Base-by-base conservation (phyloP, 1,139 yeast genomes). In the Diutina pseudorugosa region DNA sequence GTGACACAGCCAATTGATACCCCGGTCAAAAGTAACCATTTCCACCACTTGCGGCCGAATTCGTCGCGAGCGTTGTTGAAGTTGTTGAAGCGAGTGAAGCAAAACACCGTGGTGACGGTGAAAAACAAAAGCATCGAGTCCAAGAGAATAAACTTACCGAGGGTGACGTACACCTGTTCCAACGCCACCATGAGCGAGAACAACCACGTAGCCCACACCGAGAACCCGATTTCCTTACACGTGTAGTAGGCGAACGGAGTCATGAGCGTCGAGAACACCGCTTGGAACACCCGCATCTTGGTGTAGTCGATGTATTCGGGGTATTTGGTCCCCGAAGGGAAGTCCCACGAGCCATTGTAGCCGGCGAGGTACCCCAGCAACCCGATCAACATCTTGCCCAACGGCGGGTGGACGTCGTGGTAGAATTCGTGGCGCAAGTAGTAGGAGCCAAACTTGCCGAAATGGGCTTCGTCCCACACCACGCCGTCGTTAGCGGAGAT, bases 371-470 rank as follows among this genome's bases (percentile, higher is more conserved):
- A 90, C 16, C 98, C 99, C 14, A 96, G 87, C 47, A 94, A 74
- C 1, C 97, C 99, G 58, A 91, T 91, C 57, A 94, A 77, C 96
- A 94, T 90, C 69, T 94, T 94, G 42, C 98, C 98, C 61, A 94
- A 78, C 1, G 98, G 98, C 52, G 99, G 99, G 68, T 93, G 99
- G 55, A 93, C 98, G 70, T 93, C 99, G 65, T 90, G 96, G 68
- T 91, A 91, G 66, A 90, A 91, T 62, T 90, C 95, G 64, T 88
- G 95, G 73, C 91, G 83, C 59, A 91, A 73, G 71, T 91, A 91
- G 68, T 88, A 87, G 14, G 96, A 87, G 53, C 97, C 97, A 65
- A 91, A 91, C 67, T 89, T 90, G 56, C 97, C 98, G 66, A 91
- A 91, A 73, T 79, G 84, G 53, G 84, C 84, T 65, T 79, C 84